Evolutionary conservation across 306 rosid species (phyloP).

Genomic region (Ochetophila trinervis): DNA sequence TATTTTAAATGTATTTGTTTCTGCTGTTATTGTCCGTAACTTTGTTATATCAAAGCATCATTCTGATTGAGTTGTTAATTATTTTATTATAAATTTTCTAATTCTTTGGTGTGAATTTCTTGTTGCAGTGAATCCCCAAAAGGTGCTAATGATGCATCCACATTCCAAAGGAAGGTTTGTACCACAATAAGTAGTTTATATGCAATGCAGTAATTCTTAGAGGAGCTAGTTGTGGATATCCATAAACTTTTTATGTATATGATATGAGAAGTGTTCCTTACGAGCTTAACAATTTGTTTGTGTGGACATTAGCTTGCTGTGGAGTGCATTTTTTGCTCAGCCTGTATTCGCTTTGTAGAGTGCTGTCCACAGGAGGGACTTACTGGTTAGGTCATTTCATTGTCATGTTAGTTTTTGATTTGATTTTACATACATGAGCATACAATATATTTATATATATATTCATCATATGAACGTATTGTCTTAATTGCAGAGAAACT

Average conservation of each 20-base stretch:
- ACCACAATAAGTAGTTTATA: slow-evolving; percentile 2
- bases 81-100: not conserved
- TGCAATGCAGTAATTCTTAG: not conserved
- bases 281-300: slow-evolving; percentile 23
- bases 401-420: slow-evolving; percentile 9
- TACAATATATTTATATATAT: too few relatives aligned
- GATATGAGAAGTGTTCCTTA: slow-evolving; percentile 5
- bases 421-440: not conserved
- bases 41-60: not conserved
- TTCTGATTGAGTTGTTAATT: slow-evolving; percentile 1
- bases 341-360: slow-evolving; percentile 97
- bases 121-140: slow-evolving; percentile 85
- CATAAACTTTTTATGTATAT: slow-evolving; percentile 5
- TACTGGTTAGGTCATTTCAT: slow-evolving; percentile 57
- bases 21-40: not conserved
- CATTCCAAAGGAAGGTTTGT: slow-evolving; percentile 92
- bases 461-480: not conserved
- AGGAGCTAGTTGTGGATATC: not conserved
- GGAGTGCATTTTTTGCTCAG: slow-evolving; percentile 99
- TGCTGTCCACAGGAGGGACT: slow-evolving; percentile 99
- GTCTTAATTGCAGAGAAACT: slow-evolving; percentile 70
- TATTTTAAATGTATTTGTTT: too few relatives aligned
- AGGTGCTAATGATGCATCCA: slow-evolving; percentile 95
- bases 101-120: slow-evolving; percentile 2
- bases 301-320: slow-evolving; percentile 82